Percentiles rank a stretch among this genome's conserved stretches.
Evolutionary conservation across 2,329 filamentous ascomycete genomes (phyloP).

Genomic region (Diaporthe sp.): DNA sequence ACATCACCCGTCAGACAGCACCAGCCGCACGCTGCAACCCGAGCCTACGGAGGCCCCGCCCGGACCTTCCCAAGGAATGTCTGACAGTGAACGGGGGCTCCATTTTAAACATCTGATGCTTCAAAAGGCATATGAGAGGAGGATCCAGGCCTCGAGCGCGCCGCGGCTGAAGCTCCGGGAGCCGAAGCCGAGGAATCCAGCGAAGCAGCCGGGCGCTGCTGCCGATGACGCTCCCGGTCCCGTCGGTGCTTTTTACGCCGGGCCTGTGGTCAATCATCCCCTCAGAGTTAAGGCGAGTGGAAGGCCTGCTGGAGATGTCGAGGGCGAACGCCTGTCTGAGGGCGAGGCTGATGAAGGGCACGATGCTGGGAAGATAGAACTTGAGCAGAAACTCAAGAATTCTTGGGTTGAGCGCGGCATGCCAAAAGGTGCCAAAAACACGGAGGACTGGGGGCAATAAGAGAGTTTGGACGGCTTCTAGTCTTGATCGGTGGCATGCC

Average conservation of each 20-base stretch:
- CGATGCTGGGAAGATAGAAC: background rate
- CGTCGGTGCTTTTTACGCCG: conserved; percentile 11
- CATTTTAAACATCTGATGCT: conserved; percentile 4
- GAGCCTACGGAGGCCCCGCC: background rate
- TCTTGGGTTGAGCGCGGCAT: background rate
- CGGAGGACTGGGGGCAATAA: background rate
- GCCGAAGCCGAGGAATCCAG: no score
- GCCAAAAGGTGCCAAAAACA: background rate
- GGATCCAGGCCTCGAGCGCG: background rate
- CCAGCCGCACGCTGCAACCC: background rate
- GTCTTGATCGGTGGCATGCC: background rate
- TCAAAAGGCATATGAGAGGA: background rate
- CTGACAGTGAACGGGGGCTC: background rate
- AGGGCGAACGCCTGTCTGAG: background rate
- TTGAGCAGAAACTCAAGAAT: background rate
- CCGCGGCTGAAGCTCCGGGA: background rate
- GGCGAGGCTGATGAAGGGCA: background rate
- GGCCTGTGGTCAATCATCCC: background rate
- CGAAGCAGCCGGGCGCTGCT: background rate
- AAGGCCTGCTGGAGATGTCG: background rate
- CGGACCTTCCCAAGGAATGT: background rate
- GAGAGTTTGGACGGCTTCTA: background rate
- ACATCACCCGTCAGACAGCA: background rate
- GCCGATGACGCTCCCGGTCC: background rate
- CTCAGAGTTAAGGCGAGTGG: background rate